phyloP scores from a whole-genome alignment of 2,329 filamentous ascomycete genomes.

The Aspergillus sp. region DNA sequence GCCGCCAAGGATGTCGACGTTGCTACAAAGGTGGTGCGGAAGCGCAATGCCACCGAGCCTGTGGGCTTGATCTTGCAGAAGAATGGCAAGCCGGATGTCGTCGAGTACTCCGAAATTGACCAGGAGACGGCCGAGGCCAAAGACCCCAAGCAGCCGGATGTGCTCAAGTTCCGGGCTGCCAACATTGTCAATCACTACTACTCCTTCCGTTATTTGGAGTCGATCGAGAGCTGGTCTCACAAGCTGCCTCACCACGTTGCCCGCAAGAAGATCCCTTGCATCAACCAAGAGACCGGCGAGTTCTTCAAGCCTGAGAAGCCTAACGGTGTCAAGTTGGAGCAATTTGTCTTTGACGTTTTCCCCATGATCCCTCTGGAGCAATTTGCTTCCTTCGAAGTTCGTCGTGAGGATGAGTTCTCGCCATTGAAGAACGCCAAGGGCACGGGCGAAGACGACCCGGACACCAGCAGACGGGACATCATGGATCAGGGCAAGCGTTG shows the following conservation, averaged over 20 bases:
- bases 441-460: constrained; percentile 84
- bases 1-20: constrained; percentile 85
- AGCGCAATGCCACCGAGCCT: constrained; percentile 91
- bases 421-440: constrained; percentile 86
- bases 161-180: constrained; percentile 92
- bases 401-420: constrained; percentile 95
- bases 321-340: constrained; percentile 97
- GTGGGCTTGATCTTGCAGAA: constrained; percentile 91
- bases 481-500: constrained; percentile 83
- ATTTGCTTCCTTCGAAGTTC: constrained; percentile 94
- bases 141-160: constrained; percentile 67
- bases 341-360: constrained; percentile 99
- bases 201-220: constrained; percentile 84
- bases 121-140: constrained; percentile 77
- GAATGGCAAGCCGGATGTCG: constrained; percentile 92
- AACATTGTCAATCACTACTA: constrained; percentile 99
- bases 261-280: constrained; percentile 92
- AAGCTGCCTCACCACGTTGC: constrained; percentile 91
- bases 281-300: constrained; percentile 67
- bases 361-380: constrained; percentile 75
- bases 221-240: constrained; percentile 76
- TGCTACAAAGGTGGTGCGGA: constrained; percentile 97
- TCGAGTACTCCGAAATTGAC: constrained; percentile 98
- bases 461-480: constrained; percentile 86
- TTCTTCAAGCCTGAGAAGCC: constrained; percentile 85